phyloP scores from a whole-genome alignment of 1,284 basidiomycete genomes.

The Melampsora larici-populina region DNA sequence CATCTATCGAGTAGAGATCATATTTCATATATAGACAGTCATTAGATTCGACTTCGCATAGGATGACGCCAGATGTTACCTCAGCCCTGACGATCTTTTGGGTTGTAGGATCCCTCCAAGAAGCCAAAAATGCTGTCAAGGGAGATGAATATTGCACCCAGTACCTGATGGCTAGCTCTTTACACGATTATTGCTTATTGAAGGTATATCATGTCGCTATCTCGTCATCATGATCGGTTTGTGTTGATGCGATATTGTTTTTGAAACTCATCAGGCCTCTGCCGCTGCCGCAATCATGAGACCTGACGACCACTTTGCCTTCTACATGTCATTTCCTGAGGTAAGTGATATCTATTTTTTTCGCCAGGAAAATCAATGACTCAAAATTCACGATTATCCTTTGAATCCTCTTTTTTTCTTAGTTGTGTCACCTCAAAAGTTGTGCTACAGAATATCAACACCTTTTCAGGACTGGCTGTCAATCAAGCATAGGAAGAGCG shows the following conservation, averaged over 20 bases:
- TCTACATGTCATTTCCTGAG: constrained; percentile 22
- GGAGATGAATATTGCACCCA: neutral
- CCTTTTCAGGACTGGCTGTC: neutral
- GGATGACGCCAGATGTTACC: neutral
- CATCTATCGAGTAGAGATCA: neutral
- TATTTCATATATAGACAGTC: neutral
- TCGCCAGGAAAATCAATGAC: neutral
- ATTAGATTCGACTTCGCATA: neutral
- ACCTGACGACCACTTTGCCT: constrained; percentile 9
- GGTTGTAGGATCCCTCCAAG: constrained; percentile 7
- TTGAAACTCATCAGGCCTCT: constrained; percentile 6
- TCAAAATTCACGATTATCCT: neutral
- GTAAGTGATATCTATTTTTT: neutral
- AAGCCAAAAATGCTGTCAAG: constrained; percentile 18
- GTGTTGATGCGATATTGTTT: neutral
- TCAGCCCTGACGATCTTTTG: constrained; percentile 9
- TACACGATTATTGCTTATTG: constrained; percentile 12
- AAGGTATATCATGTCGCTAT: neutral
- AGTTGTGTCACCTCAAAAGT: constrained; percentile 18
- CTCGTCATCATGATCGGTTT: neutral
- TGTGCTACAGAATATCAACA: neutral
- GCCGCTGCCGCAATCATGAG: constrained; percentile 12
- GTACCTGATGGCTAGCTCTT: constrained; percentile 2
- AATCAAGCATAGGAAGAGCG: neutral
- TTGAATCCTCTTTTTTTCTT: neutral